These are phyloP conservation scores for Piloderma croceum DNA, from an alignment of 768 basidiomycete genomes.

Conservation along the genomic window DNA sequence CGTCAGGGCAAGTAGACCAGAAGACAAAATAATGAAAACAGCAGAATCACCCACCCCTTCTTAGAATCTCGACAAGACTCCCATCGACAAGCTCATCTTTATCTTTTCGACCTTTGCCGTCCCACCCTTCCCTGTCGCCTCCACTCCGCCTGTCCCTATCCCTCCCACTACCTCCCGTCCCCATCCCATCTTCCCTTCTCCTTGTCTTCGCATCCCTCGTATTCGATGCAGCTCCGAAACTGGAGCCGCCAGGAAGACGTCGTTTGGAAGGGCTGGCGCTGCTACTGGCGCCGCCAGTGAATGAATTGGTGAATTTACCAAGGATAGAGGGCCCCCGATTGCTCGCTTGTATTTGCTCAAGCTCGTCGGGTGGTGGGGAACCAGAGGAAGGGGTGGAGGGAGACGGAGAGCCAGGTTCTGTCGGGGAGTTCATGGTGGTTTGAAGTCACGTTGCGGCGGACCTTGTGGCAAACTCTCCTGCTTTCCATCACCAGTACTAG, in stretches of 20 bases:
- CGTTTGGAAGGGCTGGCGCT: conserved; percentile 22
- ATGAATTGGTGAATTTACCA: conserved; percentile 7
- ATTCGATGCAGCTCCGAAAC: conserved; percentile 22
- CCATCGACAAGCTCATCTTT: conserved; percentile 29
- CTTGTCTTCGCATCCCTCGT: conserved; percentile 29
- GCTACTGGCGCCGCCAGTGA: background rate
- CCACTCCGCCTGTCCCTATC: too few species aligned
- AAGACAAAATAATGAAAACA: background rate
- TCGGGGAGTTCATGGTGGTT: conserved; percentile 30
- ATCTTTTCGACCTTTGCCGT: conserved; percentile 23
- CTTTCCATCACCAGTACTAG: background rate
- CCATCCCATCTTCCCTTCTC: conserved; percentile 22
- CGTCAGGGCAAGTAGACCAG: background rate
- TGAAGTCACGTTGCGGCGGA: too few species aligned
- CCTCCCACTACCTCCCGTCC: background rate
- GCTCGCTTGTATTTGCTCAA: conserved; percentile 20
- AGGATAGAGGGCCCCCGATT: too few species aligned
- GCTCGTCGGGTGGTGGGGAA: conserved; percentile 32
- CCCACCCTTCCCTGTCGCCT: conserved; percentile 18
- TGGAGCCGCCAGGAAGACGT: conserved; percentile 27
- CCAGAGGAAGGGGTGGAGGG: conserved; percentile 31
- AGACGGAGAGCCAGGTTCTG: conserved; percentile 31
- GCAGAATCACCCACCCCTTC: conserved; percentile 23
- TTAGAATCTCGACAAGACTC: conserved; percentile 25
- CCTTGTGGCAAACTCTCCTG: background rate